Evolutionary conservation across 495 filamentous ascomycete species (phyloP).

Genomic region (Neurospora sublineolata): DNA sequence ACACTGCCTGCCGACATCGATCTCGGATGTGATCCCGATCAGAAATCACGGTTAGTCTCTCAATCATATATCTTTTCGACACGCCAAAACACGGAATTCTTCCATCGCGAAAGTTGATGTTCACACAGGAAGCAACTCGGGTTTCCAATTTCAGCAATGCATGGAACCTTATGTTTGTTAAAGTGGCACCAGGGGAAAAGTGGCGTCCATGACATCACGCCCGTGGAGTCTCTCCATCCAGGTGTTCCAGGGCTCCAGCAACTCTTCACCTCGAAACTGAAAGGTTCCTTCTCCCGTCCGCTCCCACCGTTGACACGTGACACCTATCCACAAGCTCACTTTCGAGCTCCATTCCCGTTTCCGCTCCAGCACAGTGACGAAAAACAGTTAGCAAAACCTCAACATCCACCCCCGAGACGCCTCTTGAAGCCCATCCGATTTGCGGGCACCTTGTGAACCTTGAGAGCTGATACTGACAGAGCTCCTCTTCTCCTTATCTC

Average conservation of each 20-base stretch:
- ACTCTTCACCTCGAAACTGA: background rate
- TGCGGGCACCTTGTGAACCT: background rate
- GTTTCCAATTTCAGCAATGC: background rate
- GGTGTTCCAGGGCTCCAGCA: background rate
- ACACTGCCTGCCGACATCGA: background rate
- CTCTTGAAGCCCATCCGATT: background rate
- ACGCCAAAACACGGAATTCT: background rate
- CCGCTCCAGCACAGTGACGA: background rate
- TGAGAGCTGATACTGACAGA: background rate
- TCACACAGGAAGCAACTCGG: background rate
- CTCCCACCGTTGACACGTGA: background rate
- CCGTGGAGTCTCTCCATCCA: background rate
- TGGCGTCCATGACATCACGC: background rate
- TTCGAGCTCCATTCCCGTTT: background rate
- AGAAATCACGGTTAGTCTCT: background rate
- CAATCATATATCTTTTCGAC: background rate
- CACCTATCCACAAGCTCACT: background rate
- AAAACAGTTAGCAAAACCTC: background rate
- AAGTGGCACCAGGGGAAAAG: background rate
- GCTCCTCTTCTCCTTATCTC: background rate
- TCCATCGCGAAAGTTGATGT: background rate
- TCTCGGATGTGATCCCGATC: background rate
- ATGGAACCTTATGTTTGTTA: background rate
- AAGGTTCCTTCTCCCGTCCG: background rate
- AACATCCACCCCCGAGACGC: background rate